Evolutionary conservation across 441 rosid species (phyloP), one percentile per base, ranked within the genome.

Genomic region (Euphorbia corollata): DNA sequence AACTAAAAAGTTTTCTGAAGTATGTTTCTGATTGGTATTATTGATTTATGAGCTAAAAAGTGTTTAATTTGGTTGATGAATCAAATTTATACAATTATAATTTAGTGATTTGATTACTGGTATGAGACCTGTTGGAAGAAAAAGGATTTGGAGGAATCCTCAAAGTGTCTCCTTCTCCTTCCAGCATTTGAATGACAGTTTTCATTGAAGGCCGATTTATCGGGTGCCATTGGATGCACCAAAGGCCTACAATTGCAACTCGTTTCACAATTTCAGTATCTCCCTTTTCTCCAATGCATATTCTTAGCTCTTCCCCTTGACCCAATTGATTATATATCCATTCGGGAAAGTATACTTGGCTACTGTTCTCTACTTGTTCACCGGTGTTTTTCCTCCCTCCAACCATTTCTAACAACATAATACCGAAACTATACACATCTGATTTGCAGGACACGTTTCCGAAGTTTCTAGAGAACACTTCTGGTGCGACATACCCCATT

Each of bases 171-270:
- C 32, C 32, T n/a, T 73, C 73, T 45, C 24, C 76, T 63, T 75
- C 77, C 72, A 75, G 60, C 77, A 75, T 78, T 47, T 78, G 82
- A 59, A 78, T 65, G 12, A 69, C 81, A 62, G 32, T 22, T 43
- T 69, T 78, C 73, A 75, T 78, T 5, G 77, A 67, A 16, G 82
- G 79, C 9, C 79, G 77, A 32, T 67, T 71, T 2, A 61, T 36
- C 0, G 79, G 79, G 38, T 75, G 64, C 82, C 79, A 69, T 48
- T 78, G 82, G 10, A 78, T 71, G 74, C 76, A 69, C 56, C 71
- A 63, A 3, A 78, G 71, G 4, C 75, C 79, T 0, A 75, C 77
- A 16, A 72, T 67, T 2, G 75, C 69, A 11, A 78, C 69, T 47
- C 70, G 68, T 58, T 58, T 74, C 2, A 73, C 79, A 7, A 78